Evolutionary conservation across 306 rosid species (phyloP).

Genomic region (Sphenostylis stenocarpa): DNA sequence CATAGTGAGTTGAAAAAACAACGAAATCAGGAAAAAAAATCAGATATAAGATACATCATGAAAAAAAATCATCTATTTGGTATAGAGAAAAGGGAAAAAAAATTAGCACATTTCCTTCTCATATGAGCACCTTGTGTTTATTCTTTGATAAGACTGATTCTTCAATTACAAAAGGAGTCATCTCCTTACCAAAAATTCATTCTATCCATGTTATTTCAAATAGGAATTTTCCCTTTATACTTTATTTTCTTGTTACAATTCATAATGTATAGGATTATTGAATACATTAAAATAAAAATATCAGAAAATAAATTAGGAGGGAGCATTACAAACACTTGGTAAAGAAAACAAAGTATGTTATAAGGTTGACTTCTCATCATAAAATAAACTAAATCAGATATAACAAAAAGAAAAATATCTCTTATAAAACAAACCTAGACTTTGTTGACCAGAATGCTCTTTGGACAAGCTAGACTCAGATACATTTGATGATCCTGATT

Average conservation of each 20-base stretch:
- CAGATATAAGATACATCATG: neutral
- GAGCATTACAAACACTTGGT: neutral
- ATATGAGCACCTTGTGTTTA: neutral
- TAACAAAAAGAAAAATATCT: neutral
- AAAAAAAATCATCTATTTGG: too few species aligned
- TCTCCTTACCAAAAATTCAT: neutral
- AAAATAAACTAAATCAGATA: neutral
- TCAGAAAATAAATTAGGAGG: neutral
- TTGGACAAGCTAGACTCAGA: conserved; percentile 57
- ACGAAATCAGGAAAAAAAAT: neutral
- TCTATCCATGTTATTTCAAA: neutral
- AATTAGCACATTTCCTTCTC: neutral
- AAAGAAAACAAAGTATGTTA: neutral
- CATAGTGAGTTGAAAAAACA: neutral
- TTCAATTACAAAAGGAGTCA: neutral
- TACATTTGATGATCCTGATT: conserved; percentile 51
- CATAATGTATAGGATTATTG: neutral
- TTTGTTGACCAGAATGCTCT: conserved; percentile 50
- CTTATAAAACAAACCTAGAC: conserved; percentile 47
- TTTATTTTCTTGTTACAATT: neutral
- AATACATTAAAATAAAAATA: neutral
- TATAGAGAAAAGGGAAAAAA: too few species aligned
- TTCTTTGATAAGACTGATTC: neutral
- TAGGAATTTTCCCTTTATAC: neutral
- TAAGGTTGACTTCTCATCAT: neutral